Conservation (phyloP, 345 rosid genomes). For the Erodium maritimum region DNA sequence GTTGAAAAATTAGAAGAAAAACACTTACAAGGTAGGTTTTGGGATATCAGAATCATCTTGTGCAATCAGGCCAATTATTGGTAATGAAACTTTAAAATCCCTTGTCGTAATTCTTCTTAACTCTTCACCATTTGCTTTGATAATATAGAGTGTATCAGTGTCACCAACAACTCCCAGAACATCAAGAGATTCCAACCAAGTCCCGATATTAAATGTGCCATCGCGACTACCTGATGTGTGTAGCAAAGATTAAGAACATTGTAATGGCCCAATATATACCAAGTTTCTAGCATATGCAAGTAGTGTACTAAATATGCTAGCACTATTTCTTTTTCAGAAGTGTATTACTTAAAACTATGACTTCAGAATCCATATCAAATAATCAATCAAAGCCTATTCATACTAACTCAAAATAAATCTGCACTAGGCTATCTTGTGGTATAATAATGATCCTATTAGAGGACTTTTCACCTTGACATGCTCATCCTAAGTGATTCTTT, state of each 20-base stretch:
- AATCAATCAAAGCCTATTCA: too few relatives aligned
- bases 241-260: conserved; percentile 14
- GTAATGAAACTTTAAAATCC: conserved; percentile 47
- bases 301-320: too few relatives aligned
- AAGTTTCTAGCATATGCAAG: not conserved
- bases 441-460: too few relatives aligned
- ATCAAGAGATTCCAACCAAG: conserved; percentile 79
- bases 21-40: conserved; percentile 59
- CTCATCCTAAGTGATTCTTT: too few relatives aligned
- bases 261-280: not conserved
- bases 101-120: conserved; percentile 44
- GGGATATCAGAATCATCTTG: conserved; percentile 30
- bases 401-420: too few relatives aligned
- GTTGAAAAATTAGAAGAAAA: not conserved
- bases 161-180: conserved; percentile 71
- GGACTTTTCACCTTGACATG: too few relatives aligned
- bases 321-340: too few relatives aligned
- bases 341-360: too few relatives aligned
- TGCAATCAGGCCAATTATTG: conserved; percentile 55
- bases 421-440: too few relatives aligned
- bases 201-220: conserved; percentile 50
- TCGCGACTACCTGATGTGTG: conserved; percentile 34
- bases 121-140: conserved; percentile 79
- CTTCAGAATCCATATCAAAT: too few relatives aligned
- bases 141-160: conserved; percentile 49